Evolutionary conservation across 2,329 filamentous ascomycete species (phyloP).

Genomic region (Phyllosticta paracitricarpa): DNA sequence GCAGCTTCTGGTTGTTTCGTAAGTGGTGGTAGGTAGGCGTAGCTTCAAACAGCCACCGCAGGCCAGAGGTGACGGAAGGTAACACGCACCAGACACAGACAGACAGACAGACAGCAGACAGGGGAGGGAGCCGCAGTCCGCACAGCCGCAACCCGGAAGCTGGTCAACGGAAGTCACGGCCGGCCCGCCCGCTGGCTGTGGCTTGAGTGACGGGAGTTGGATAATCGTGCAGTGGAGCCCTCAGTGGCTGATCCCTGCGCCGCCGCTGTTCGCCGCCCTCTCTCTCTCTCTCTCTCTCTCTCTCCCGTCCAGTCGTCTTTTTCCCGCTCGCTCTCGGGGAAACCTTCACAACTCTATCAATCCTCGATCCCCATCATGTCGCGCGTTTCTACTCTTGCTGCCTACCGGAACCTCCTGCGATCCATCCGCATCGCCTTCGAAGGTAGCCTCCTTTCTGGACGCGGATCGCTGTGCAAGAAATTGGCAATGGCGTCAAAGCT

Average conservation of each 20-base stretch:
- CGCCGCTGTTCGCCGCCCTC: background rate
- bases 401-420: conserved; percentile 74
- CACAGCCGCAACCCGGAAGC: background rate
- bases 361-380: conserved; percentile 10
- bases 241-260: background rate
- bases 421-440: conserved; percentile 74
- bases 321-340: background rate
- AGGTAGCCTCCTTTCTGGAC: conserved; percentile 42
- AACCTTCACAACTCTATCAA: background rate
- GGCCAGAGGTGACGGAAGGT: background rate
- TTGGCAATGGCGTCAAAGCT: background rate
- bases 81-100: no score
- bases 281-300: background rate
- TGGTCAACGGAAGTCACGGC: no score
- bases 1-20: background rate
- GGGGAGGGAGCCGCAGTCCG: background rate
- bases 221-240: background rate
- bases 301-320: background rate
- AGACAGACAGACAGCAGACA: background rate
- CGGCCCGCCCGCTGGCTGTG: background rate
- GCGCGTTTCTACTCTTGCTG: conserved; percentile 52
- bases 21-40: background rate
- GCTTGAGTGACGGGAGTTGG: background rate
- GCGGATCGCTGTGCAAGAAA: background rate
- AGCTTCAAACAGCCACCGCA: background rate